A percentile compares a stretch with the other conserved stretches of the same genome.
phyloP scores from a whole-genome alignment of 2,329 filamentous ascomycete species.

The Fusarium sp. region DNA sequence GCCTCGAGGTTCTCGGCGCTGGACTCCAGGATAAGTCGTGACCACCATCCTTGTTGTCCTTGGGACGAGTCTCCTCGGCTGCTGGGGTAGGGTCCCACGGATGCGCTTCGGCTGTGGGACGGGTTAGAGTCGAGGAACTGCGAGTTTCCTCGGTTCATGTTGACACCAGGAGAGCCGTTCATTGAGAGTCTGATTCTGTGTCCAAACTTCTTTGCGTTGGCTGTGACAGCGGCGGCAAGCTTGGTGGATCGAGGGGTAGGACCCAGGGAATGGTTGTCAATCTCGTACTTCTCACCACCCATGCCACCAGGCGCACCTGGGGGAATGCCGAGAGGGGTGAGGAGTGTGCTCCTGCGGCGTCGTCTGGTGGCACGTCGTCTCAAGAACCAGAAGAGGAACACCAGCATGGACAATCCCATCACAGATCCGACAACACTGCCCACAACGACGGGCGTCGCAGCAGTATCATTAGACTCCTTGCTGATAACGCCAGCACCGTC shows the following conservation, averaged over 20 bases:
- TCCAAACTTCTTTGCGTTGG: conserved; percentile 47
- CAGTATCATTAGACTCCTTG: conserved; percentile 18
- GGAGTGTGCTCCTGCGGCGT: conserved; percentile 60
- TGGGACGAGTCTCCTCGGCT: conserved; percentile 16
- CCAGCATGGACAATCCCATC: conserved; percentile 56
- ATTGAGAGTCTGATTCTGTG: conserved; percentile 34
- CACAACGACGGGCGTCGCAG: conserved; percentile 56
- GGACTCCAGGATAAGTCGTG: conserved; percentile 55
- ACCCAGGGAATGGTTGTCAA: conserved; percentile 61
- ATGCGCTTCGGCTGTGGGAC: conserved; percentile 56
- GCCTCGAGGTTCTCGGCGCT: conserved; percentile 54
- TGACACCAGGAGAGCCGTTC: conserved; percentile 55
- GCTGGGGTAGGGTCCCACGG: conserved; percentile 35
- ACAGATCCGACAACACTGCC: conserved; percentile 65
- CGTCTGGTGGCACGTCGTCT: conserved; percentile 56
- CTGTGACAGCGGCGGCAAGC: conserved; percentile 45
- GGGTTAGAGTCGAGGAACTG: conserved; percentile 58
- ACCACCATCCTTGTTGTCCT: conserved; percentile 57
- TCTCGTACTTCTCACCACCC: conserved; percentile 36
- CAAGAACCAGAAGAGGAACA: conserved; percentile 64
- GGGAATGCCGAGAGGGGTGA: conserved; percentile 60
- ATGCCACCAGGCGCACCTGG: conserved; percentile 21
- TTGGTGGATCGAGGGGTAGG: conserved; percentile 58
- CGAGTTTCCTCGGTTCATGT: conserved; percentile 66
- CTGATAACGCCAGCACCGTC: conserved; percentile 23